Percentiles rank a stretch among this genome's conserved stretches.
phyloP scores from a whole-genome alignment of 169 alveolate species.

The Cryptosporidium ryanae region DNA sequence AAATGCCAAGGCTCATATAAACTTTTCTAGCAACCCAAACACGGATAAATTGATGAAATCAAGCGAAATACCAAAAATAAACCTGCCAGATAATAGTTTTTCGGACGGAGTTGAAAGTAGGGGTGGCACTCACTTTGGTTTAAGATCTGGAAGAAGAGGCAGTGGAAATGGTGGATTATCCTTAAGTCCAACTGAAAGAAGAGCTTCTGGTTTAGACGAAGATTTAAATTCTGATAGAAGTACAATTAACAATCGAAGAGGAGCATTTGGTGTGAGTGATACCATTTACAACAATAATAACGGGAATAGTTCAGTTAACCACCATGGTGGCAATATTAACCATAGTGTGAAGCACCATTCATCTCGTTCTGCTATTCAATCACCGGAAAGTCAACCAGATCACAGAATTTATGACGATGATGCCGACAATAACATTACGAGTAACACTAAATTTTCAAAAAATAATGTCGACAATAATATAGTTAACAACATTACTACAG shows the following conservation, averaged over 20 bases:
- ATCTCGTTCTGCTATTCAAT: neutral
- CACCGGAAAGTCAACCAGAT: neutral
- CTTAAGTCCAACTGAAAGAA: slow-evolving; percentile 11
- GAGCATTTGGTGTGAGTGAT: too few species aligned
- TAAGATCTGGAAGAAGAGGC: too few species aligned
- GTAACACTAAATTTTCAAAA: neutral
- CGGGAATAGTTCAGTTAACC: neutral
- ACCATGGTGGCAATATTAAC: neutral
- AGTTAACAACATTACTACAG: neutral
- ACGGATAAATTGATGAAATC: slow-evolving; percentile 10
- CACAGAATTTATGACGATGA: too few species aligned
- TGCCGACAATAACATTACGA: too few species aligned
- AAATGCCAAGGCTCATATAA: slow-evolving; percentile 71
- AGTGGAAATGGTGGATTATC: too few species aligned
- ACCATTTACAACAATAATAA: neutral
- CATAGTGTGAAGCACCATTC: neutral
- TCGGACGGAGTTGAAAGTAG: too few species aligned
- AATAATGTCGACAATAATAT: neutral
- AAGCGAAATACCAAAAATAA: slow-evolving; percentile 48
- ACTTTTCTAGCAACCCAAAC: slow-evolving; percentile 23
- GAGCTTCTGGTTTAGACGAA: slow-evolving; percentile 37
- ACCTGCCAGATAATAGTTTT: slow-evolving; percentile 4
- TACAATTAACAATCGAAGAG: neutral
- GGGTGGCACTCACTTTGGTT: too few species aligned
- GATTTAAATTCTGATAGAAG: neutral